Evolutionary conservation across 2,329 filamentous ascomycete species (phyloP), one percentile per base, ranked within the genome.

Genomic region (Blastomyces gilchristii): DNA sequence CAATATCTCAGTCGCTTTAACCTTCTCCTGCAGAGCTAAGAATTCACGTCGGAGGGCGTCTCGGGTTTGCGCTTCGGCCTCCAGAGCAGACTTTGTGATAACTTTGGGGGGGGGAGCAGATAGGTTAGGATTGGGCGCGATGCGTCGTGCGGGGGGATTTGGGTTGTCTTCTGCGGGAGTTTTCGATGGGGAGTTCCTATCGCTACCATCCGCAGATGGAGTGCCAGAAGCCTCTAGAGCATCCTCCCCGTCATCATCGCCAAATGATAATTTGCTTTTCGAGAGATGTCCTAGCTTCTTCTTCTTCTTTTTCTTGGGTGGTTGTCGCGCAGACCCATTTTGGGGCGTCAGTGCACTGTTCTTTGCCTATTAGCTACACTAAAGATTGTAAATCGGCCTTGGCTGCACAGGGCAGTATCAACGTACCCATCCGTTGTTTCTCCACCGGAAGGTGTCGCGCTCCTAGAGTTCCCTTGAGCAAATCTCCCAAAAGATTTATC

Each of bases 1-100:
- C 18, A 89, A 82, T 62, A 99, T 89, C 71, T 97, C 92, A 9
- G 91, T 92, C 25, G 85, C 85, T 77, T 95, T 96, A 67, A 97
- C 89, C 0, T 87, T 85, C 65, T 95, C 90, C 73, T 97, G 94
- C 64, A 93, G 83, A 11, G 80, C 80, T 56, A 96, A 74, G 70
- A 96, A 99, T 71, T 97, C 87, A 65, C 87, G 89, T 11, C 89
- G 83, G 59, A 93, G 78, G 16, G 83, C 77, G 69, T 94, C 90
- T 66, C 89, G 83, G 67, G 91, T 85, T 63, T 88, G 83, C 3
- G 91, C 89, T 74, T 96, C 93, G 31, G 87, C 85, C 49, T 91
- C 85, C 52, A 97, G 76, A 0, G 90, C 83, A 16, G 79, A 88
- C 78, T 87, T 97, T 2, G 89, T 91, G 72, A 89, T 78, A 1